These are phyloP conservation scores for Marsdenia floribunda DNA, from an alignment of 257 asterid species.

Conservation along the genomic window DNA sequence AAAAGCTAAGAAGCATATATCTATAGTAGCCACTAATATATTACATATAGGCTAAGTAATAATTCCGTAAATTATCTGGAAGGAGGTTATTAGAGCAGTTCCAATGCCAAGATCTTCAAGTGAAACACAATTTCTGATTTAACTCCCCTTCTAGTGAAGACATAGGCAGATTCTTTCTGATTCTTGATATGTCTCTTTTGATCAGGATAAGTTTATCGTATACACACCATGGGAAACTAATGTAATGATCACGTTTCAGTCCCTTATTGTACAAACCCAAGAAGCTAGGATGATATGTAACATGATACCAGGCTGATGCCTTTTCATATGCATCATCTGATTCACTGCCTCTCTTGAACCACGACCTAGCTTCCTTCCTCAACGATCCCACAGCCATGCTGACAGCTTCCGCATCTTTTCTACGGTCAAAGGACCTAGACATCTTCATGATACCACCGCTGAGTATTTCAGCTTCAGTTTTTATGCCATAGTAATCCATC, in stretches of 20 bases:
- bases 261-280: constrained; percentile 67
- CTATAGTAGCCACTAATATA: not conserved
- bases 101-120: constrained; percentile 10
- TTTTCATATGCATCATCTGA: constrained; percentile 45
- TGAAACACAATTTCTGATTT: constrained; percentile 7
- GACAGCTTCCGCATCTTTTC: constrained; percentile 72
- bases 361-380: constrained; percentile 66
- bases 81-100: not conserved
- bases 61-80: not conserved
- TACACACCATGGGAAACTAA: constrained; percentile 87
- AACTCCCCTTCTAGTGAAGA: constrained; percentile 27
- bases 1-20: not conserved
- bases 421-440: constrained; percentile 64
- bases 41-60: not conserved
- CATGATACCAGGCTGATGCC: constrained; percentile 98
- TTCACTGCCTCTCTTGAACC: constrained; percentile 55
- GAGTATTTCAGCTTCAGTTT: constrained; percentile 78
- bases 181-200: constrained; percentile 34
- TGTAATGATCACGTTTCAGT: constrained; percentile 52
- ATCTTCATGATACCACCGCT: constrained; percentile 68
- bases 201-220: constrained; percentile 62
- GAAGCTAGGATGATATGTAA: constrained; percentile 53
- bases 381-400: constrained; percentile 58
- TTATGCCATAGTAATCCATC: constrained; percentile 81
- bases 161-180: constrained; percentile 11